Percentiles rank a stretch among this genome's conserved stretches.
Evolutionary conservation across 2,329 filamentous ascomycete genomes (phyloP).

Genomic region (Microcyclospora tardicrescens): DNA sequence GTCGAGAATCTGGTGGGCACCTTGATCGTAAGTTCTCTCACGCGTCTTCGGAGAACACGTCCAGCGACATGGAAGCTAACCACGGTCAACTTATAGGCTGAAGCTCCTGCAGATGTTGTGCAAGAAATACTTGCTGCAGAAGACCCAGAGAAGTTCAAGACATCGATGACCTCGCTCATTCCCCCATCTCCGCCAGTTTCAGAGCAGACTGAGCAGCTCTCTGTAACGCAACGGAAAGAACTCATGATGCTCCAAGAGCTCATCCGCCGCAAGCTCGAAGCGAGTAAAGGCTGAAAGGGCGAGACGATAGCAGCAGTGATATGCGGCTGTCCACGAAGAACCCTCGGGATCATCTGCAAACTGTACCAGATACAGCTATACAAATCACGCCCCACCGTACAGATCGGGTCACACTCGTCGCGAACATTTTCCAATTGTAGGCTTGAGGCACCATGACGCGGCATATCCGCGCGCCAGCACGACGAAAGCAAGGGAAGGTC

Average conservation of each 20-base stretch:
- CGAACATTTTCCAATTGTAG: no score
- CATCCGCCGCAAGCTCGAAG: conserved; percentile 21
- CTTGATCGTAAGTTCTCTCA: conserved; percentile 45
- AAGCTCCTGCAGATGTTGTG: conserved; percentile 31
- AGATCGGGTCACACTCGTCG: no score
- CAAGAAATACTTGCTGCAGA: conserved; percentile 24
- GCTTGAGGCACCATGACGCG: no score
- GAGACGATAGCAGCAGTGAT: no score
- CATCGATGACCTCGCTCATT: conserved; percentile 11
- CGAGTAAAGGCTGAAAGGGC: conserved; percentile 1
- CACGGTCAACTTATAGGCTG: conserved; percentile 23
- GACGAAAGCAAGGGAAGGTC: no score
- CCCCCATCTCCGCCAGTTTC: conserved; percentile 17
- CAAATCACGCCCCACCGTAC: no score
- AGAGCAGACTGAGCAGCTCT: conserved; percentile 21
- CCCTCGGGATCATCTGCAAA: no score
- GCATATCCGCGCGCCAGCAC: no score
- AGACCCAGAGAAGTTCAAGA: conserved; percentile 12
- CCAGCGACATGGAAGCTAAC: conserved; percentile 10
- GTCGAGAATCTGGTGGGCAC: conserved; percentile 42
- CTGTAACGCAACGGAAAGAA: conserved; percentile 22
- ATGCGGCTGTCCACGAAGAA: no score
- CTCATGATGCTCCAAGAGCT: conserved; percentile 24
- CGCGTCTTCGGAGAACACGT: neutral
- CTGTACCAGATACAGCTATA: no score